Percentiles rank a stretch among this genome's conserved stretches.
Evolutionary conservation across 257 asterid species (phyloP).

Genomic region (Coffea canephora): DNA sequence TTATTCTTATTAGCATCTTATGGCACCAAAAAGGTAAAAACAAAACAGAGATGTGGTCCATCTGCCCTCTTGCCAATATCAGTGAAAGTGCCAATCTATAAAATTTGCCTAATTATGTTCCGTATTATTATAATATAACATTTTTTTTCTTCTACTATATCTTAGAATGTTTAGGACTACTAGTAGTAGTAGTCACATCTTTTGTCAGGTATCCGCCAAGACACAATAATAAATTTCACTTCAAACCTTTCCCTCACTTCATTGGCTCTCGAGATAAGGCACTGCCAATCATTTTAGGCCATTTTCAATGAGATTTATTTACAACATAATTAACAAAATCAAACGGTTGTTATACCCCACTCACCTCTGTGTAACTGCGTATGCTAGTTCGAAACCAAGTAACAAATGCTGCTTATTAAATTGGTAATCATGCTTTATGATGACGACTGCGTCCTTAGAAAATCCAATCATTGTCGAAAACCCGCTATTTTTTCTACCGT

Average conservation of each 20-base stretch:
- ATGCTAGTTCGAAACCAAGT: background rate
- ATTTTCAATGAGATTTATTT: constrained; percentile 16
- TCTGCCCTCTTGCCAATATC: background rate
- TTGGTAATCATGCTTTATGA: constrained; percentile 10
- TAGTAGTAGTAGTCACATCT: background rate
- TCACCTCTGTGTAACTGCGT: background rate
- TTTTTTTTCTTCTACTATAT: background rate
- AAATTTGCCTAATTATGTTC: background rate
- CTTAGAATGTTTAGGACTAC: background rate
- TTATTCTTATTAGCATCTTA: background rate
- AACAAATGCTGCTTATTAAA: background rate
- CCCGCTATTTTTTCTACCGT: constrained; percentile 16
- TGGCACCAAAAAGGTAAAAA: background rate
- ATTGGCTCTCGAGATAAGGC: constrained; percentile 7
- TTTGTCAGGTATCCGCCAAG: background rate
- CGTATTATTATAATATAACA: background rate
- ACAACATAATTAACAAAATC: background rate
- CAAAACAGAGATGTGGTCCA: constrained; percentile 9
- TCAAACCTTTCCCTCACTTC: background rate
- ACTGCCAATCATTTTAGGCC: constrained; percentile 13
- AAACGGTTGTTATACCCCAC: constrained; percentile 2
- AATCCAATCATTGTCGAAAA: constrained; percentile 46
- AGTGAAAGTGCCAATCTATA: background rate
- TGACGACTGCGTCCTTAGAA: constrained; percentile 28
- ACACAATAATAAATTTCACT: background rate